Conservation (phyloP, 176 grass and related monocot species). For the Triticum turgidum region DNA sequence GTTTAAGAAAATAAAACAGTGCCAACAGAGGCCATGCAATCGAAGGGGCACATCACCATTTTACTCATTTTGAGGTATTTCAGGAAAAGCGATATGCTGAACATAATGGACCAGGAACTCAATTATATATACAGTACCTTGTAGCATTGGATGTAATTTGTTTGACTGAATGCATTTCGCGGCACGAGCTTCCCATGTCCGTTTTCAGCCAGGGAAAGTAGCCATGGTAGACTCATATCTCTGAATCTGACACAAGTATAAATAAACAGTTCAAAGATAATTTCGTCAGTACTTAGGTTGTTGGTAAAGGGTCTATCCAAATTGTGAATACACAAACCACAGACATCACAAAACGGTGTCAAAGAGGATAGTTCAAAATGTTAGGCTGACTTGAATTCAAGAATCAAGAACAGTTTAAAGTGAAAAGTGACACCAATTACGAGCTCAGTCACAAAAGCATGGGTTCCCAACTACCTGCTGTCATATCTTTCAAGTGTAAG, state of each 20-base stretch:
- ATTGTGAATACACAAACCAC: not conserved
- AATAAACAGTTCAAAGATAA: not conserved
- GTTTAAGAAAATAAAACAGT: not conserved
- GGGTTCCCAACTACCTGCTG: slow-evolving; percentile 43
- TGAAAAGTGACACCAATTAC: not conserved
- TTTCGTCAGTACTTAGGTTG: slow-evolving; percentile 2
- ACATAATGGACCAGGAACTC: not conserved
- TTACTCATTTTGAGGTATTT: not conserved
- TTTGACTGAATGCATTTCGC: slow-evolving; percentile 53
- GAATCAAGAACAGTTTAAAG: not conserved
- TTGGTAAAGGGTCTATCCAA: not conserved
- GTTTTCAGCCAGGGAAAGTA: slow-evolving; percentile 81
- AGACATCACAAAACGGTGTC: not conserved
- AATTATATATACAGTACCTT: slow-evolving; percentile 49
- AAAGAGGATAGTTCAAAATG: not conserved
- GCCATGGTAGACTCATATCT: slow-evolving; percentile 66
- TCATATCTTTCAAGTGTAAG: slow-evolving; percentile 45
- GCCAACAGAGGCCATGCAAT: not conserved
- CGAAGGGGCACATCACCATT: not conserved
- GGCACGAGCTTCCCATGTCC: slow-evolving; percentile 76
- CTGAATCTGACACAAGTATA: slow-evolving; percentile 43
- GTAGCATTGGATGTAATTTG: slow-evolving; percentile 61
- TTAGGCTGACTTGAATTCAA: not conserved
- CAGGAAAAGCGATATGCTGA: not conserved
- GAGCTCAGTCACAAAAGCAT: not conserved